Evolutionary conservation across 176 grass and related monocot genomes (phyloP), one percentile per base, ranked within the genome.

Genomic region (Dendrocalamus sinicus): DNA sequence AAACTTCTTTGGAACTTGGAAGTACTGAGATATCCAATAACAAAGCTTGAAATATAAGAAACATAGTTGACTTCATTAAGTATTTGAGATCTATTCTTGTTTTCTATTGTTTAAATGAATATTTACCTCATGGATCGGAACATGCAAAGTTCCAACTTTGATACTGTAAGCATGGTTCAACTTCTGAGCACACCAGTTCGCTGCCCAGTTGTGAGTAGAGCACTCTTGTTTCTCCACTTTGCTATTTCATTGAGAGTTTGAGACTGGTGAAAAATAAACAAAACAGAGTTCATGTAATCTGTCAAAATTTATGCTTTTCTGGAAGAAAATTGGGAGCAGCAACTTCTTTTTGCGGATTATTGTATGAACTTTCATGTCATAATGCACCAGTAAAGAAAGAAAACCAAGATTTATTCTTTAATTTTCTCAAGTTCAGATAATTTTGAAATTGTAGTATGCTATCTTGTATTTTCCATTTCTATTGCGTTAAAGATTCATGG

Each of bases 1-100:
- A 12, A 6, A 70, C 72, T 86, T 83, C 40, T 11, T 79, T 87
- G 1, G 43, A 59, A 83, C 62, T 79, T 80, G 4, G 32, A 73
- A 87, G 10, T 41, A 59, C 22, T 75, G 65, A 78, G 13, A 2
- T 32, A 55, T 53, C 1, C 20, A 44, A 30, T 80, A 16, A 66
- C 2, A 40, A 26, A 6, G 32, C 15, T 17, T 22, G 12, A 75
- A 45, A 54, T 59, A 22, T 81, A 45, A 46, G 32, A 22, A 39
- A 73, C 64, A 45, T 32, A 75, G 51, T 22, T 52, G 10, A 8
- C 17, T 63, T 43, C 60, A 24, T 48, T 77, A 43, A 59, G 16
- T 60, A 81, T 63, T 62, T 69, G 40, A 65, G 4, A 82, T 71
- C 2, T 45, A 41, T 23, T 60, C 57, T 4, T 60, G 22, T 60